Evolutionary conservation across 208 protist genomes (phyloP).

Genomic region (Novymonas esmeraldas): DNA sequence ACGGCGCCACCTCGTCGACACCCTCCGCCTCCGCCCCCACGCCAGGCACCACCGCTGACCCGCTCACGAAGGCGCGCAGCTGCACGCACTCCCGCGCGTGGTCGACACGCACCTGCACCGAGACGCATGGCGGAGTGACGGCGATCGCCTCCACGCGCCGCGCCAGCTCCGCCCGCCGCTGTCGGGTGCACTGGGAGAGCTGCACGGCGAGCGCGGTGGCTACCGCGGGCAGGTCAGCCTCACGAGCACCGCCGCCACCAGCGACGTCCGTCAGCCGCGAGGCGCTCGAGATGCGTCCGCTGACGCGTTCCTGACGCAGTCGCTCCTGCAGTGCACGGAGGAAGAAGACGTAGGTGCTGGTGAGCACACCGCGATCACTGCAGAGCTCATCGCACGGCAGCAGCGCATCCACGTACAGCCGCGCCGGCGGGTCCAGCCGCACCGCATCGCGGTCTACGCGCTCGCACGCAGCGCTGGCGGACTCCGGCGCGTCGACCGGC

Average conservation of each 20-base stretch:
- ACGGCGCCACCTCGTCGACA: neutral
- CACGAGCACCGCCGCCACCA: neutral
- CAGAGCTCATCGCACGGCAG: conserved; percentile 66
- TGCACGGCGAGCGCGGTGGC: conserved; percentile 14
- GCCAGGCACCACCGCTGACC: no score
- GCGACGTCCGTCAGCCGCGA: neutral
- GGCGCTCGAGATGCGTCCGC: neutral
- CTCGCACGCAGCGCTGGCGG: neutral
- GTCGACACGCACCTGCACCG: conserved; percentile 32
- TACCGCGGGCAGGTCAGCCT: neutral
- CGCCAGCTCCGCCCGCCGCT: conserved; percentile 15
- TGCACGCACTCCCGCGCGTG: conserved; percentile 22
- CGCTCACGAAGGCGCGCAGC: conserved; percentile 19
- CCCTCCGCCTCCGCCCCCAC: neutral
- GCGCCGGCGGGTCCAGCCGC: conserved; percentile 34
- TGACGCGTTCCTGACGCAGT: neutral
- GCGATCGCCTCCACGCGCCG: neutral
- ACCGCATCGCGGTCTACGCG: conserved; percentile 47
- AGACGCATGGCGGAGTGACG: neutral
- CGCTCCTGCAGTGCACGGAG: conserved; percentile 34
- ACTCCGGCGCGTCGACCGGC: conserved; percentile 4
- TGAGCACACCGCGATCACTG: conserved; percentile 47
- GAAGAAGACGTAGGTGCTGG: conserved; percentile 52
- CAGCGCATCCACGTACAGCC: conserved; percentile 52
- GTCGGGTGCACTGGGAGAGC: conserved; percentile 17